Evolutionary conservation across 2,329 filamentous ascomycete species (phyloP), one percentile per base, ranked within the genome.

Genomic region (Colletotrichum sp.): DNA sequence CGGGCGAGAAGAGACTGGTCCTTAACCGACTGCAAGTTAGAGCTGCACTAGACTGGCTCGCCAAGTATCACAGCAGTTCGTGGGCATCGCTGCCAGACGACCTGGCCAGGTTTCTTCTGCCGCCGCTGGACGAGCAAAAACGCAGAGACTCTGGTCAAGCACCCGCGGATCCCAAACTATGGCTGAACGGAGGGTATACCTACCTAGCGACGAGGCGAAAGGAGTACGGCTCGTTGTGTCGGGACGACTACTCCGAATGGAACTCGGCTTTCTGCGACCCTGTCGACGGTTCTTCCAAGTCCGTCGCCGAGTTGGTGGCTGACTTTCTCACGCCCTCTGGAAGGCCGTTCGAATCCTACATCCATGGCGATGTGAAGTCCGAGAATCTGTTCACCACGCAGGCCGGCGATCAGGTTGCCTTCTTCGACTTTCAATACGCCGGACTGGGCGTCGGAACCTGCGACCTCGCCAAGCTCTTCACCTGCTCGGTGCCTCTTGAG

Each of bases 381-480:
- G 92, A 94, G 78, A 94, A 94, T 75, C 86, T 94, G 8, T 93
- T 93, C 79, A 91, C 90, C 1, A 91, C 85, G 0, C 73, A 80
- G 0, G 78, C 81, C 0, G 91, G 90, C 1, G 82, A 89, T 3
- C 75, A 84, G 5, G 91, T 92, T 3, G 92, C 91, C 1, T 92
- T 94, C 77, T 94, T 92, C 79, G 93, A 94, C 80, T 94, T 94
- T 72, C 93, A 94, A 78, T 94, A 94, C 78, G 88, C 90, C 0
- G 93, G 93, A 0, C 82, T 93, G 0, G 92, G 93, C 0, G 81
- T 94, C 0, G 92, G 93, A 0, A 92, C 91, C 0, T 92, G 92
- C 78, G 93, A 94, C 80, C 84, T 94, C 0, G 92, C 92, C 3
- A 94, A 94, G 80, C 82, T 94, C 1, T 93, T 93, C 76, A 94